Evolutionary conservation across 345 rosid genomes (phyloP), one percentile per base, ranked within the genome.

Genomic region (Microthlaspi erraticum): DNA sequence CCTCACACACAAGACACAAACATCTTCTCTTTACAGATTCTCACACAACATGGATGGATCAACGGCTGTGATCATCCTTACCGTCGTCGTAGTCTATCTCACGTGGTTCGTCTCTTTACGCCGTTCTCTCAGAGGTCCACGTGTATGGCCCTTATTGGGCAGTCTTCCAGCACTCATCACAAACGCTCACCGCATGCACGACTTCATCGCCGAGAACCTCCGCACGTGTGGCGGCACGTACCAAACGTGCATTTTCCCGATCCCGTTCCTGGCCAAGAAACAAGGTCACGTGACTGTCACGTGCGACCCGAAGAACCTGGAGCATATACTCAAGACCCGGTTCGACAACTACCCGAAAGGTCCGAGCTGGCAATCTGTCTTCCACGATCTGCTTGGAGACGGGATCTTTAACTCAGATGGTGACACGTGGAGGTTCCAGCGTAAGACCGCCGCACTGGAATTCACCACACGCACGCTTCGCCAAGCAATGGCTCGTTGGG

Each of bases 201-300:
- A 89, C 53, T 89, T 89, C 91, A 89, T 89, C 66, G 76, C 86
- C 10, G 93, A 87, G 50, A 89, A 87, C 44, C 91, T 89, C 33
- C 91, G 89, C 43, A 66, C 79, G 55, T 79, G 81, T 9, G 87
- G 86, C 10, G 93, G 93, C 60, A 89, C 96, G 65, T 89, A 89
- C 79, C 92, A 89, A 77, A 87, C 96, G 0, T 89, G 93, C 81
- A 83, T 68, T 26, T 73, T 73, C 14, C 83, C 91, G 2, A 43
- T 89, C 34, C 96, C 96, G 0, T 77, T 85, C 60, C 26, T 85
- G 0, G 85, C 86, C 19, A 77, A 59, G 63, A 84, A 81, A 71
- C 92, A 87, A 68, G 90, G 89, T 10, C 89, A 83, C 80, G 89
- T 87, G 84, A 87, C 96, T 1, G 90, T 89, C 81, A 89, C 96